Conservation (phyloP, 805 yeast genomes). For the Metschnikowia baotianmanensis region DNA sequence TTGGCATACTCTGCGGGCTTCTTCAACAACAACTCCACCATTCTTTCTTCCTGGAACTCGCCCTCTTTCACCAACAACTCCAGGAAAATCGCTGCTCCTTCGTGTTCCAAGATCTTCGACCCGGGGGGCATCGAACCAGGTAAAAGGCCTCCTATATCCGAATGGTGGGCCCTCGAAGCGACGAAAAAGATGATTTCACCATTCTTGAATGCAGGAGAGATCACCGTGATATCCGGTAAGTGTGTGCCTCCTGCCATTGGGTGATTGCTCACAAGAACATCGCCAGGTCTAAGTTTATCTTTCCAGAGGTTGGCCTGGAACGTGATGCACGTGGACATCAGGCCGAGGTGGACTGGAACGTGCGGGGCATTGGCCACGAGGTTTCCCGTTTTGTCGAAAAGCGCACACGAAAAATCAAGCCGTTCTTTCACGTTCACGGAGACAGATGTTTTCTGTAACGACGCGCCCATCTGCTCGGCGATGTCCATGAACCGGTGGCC, state of each 20-base stretch:
- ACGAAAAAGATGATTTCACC: conserved; percentile 68
- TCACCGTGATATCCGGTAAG: conserved; percentile 69
- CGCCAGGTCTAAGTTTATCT: conserved; percentile 40
- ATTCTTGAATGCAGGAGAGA: conserved; percentile 75
- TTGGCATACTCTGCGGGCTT: conserved; percentile 83
- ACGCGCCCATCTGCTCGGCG: conserved; percentile 43
- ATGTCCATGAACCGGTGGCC: conserved; percentile 24
- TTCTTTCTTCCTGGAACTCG: conserved; percentile 68
- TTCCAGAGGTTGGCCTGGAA: conserved; percentile 42
- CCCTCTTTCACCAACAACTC: conserved; percentile 71
- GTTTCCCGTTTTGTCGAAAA: conserved; percentile 41
- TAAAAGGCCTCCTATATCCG: conserved; percentile 91
- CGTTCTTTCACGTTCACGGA: conserved; percentile 46
- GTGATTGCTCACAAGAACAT: conserved; percentile 43
- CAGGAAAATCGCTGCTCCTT: conserved; percentile 85
- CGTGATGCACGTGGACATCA: conserved; percentile 47
- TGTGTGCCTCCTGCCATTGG: conserved; percentile 45
- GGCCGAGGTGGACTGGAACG: conserved; percentile 46
- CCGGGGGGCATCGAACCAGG: conserved; percentile 97
- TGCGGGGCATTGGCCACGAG: conserved; percentile 48
- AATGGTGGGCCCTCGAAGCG: conserved; percentile 94
- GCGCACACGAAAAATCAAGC: conserved; percentile 45
- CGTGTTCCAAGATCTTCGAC: conserved; percentile 80
- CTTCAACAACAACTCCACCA: conserved; percentile 57
- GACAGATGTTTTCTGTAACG: conserved; percentile 44